Conservation (phyloP, 371 early-diverging fungal genomes). For the Mucor saturninus region DNA sequence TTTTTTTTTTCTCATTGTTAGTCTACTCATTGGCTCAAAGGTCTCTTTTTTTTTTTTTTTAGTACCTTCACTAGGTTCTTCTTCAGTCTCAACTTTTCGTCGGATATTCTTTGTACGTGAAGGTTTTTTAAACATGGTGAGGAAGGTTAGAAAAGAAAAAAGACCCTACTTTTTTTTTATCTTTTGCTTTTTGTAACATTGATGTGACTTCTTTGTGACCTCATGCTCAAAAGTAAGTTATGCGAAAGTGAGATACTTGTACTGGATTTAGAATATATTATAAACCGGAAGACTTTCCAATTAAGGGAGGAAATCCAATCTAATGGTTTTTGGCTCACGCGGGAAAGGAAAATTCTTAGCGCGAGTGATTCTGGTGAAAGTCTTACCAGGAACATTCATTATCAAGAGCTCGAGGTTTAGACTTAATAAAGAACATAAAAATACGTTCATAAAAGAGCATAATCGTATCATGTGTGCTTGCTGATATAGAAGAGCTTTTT, state of each 20-base stretch:
- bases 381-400: conserved; percentile 19
- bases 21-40: no score
- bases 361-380: conserved; percentile 5
- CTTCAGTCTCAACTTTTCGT: conserved; percentile 44
- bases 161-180: no score
- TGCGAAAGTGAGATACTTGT: no score
- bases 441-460: no score
- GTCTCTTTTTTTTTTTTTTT: background rate
- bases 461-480: background rate
- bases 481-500: conserved; percentile 8
- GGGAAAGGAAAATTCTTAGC: conserved; percentile 15
- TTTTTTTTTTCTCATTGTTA: background rate
- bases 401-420: conserved; percentile 15
- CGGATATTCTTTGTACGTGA: conserved; percentile 47
- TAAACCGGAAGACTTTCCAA: conserved; percentile 12
- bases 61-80: conserved; percentile 25
- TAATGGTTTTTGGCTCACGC: background rate
- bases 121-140: conserved; percentile 48
- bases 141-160: background rate
- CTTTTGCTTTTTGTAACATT: no score
- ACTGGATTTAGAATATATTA: no score
- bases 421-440: background rate
- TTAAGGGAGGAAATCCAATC: conserved; percentile 14
- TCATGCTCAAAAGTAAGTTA: no score
- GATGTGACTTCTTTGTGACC: no score